A percentile compares a stretch with the other conserved stretches of the same genome.
Conservation (phyloP, 2,329 filamentous ascomycete species). For the Phialemoniopsis sp. region DNA sequence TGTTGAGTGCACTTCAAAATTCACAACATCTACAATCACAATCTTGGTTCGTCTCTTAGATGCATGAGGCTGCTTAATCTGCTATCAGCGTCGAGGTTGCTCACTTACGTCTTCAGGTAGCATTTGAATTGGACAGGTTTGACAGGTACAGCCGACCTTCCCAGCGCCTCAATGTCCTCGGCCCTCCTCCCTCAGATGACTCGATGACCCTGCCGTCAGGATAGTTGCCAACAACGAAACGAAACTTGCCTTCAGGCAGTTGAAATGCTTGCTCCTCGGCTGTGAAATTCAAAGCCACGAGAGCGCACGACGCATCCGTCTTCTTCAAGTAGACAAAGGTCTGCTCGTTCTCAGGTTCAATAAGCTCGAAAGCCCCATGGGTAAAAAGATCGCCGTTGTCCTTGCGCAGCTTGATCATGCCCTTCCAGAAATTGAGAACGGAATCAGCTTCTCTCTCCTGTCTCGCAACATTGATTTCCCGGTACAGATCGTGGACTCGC, state of each 20-base stretch:
- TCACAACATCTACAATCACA: too few relatives aligned
- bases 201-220: conserved; percentile 12
- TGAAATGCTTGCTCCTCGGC: conserved; percentile 23
- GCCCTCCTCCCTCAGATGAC: conserved; percentile 2
- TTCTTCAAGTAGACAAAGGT: conserved; percentile 41
- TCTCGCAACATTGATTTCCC: conserved; percentile 47
- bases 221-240: conserved; percentile 23
- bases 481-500: conserved; percentile 54
- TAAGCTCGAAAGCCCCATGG: conserved; percentile 52
- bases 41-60: too few relatives aligned
- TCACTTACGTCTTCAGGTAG: too few relatives aligned
- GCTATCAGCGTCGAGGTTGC: too few relatives aligned
- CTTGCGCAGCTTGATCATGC: conserved; percentile 49
- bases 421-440: conserved; percentile 59
- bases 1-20: too few relatives aligned
- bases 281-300: conserved; percentile 40
- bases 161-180: conserved; percentile 22
- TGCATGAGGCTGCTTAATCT: too few relatives aligned
- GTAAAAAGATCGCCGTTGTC: conserved; percentile 56
- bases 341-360: conserved; percentile 40
- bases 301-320: conserved; percentile 11
- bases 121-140: too few relatives aligned
- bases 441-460: conserved; percentile 38
- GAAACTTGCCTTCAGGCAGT: conserved; percentile 13
- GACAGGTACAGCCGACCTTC: conserved; percentile 28